A percentile compares a stretch with the other conserved stretches of the same genome.
These are phyloP conservation scores for Elaeis guineensis DNA, from an alignment of 176 grass and related monocot genomes.

Conservation along the genomic window DNA sequence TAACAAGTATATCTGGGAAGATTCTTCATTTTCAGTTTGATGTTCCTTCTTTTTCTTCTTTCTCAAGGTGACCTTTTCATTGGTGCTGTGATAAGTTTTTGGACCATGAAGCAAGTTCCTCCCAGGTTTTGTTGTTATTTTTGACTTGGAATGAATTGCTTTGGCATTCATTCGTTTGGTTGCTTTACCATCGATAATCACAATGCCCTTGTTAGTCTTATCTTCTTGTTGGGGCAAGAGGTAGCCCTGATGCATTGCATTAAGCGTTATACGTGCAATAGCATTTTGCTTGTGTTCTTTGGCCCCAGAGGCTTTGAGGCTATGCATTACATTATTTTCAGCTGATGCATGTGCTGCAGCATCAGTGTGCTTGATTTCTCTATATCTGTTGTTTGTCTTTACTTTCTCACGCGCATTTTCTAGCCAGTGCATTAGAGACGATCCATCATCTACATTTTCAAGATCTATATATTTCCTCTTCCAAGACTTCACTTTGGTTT, in stretches of 20 bases:
- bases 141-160: too few relatives aligned
- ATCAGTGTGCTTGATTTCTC: constrained; percentile 26
- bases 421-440: constrained; percentile 57
- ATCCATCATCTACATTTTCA: constrained; percentile 39
- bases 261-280: not conserved
- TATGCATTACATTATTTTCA: constrained; percentile 5
- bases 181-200: too few relatives aligned
- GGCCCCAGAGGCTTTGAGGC: not conserved
- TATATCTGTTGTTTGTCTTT: constrained; percentile 24
- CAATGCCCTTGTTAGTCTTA: constrained; percentile 16
- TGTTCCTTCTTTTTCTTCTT: constrained; percentile 11
- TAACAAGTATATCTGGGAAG: constrained; percentile 13
- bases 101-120: constrained; percentile 11
- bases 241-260: not conserved
- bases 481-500: constrained; percentile 8
- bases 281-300: constrained; percentile 8
- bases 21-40: constrained; percentile 9
- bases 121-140: not conserved
- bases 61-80: constrained; percentile 13
- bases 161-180: too few relatives aligned
- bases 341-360: constrained; percentile 18
- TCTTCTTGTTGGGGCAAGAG: constrained; percentile 9
- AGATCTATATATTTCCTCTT: constrained; percentile 30
- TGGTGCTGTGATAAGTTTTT: constrained; percentile 5
- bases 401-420: constrained; percentile 47